phyloP scores from a whole-genome alignment of 257 asterid genomes.

The Henckelia pumila region DNA sequence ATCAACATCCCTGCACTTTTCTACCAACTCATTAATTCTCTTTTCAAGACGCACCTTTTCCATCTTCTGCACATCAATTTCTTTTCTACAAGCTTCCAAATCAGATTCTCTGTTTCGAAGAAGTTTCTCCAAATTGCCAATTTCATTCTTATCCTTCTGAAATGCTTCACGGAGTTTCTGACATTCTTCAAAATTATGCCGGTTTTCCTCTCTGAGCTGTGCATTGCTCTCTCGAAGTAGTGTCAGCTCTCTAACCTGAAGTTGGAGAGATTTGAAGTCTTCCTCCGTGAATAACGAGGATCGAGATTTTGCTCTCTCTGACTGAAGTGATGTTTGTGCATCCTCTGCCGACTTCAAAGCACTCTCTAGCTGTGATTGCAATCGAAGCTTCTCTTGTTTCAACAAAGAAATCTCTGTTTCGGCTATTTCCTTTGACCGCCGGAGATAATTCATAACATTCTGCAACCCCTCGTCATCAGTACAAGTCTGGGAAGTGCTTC shows the following conservation, averaged over 20 bases:
- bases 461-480: conserved; percentile 74
- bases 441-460: conserved; percentile 75
- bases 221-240: conserved; percentile 91
- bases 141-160: conserved; percentile 53
- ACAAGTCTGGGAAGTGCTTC: conserved; percentile 45
- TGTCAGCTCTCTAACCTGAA: conserved; percentile 81
- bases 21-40: conserved; percentile 68
- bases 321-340: conserved; percentile 63
- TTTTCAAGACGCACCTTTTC: conserved; percentile 59
- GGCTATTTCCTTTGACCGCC: conserved; percentile 86
- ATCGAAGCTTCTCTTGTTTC: conserved; percentile 77
- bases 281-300: conserved; percentile 61
- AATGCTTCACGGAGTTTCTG: conserved; percentile 78
- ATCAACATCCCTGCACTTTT: conserved; percentile 59
- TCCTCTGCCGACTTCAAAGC: conserved; percentile 74
- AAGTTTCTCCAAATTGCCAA: conserved; percentile 51
- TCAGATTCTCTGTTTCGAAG: conserved; percentile 51
- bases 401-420: conserved; percentile 88
- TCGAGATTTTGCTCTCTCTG: conserved; percentile 63
- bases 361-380: conserved; percentile 84
- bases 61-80: conserved; percentile 39
- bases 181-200: conserved; percentile 84
- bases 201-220: conserved; percentile 92
- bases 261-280: conserved; percentile 72
- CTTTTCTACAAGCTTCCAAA: conserved; percentile 62